phyloP scores from a whole-genome alignment of 176 grass and related monocot genomes.

The Otatea glauca region DNA sequence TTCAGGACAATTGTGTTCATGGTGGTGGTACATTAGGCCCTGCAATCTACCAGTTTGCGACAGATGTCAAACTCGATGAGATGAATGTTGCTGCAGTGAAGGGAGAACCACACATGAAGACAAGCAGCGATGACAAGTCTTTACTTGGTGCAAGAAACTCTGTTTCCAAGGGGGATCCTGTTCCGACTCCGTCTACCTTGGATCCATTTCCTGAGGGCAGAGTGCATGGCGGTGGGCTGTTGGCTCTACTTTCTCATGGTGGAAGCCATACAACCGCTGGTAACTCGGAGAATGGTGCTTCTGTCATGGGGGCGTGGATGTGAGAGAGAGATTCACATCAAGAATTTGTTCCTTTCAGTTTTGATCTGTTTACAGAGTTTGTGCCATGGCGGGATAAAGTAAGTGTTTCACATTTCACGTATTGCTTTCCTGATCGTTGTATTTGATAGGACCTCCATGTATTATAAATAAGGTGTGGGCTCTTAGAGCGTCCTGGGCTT shows the following conservation, averaged over 20 bases:
- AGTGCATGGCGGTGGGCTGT: constrained; percentile 80
- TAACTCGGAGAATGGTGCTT: constrained; percentile 33
- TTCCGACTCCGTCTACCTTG: not conserved
- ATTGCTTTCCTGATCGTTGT: constrained; percentile 28
- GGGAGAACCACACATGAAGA: constrained; percentile 15
- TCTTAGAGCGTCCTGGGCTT: constrained; percentile 21
- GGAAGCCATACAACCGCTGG: constrained; percentile 20
- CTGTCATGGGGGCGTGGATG: constrained; percentile 49
- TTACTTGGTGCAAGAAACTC: not conserved
- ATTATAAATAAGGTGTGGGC: constrained; percentile 44
- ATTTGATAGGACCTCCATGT: constrained; percentile 33
- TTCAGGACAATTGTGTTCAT: constrained; percentile 80
- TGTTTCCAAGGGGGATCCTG: constrained; percentile 2
- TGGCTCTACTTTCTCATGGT: constrained; percentile 62
- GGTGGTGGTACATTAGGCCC: constrained; percentile 66
- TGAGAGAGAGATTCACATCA: constrained; percentile 38
- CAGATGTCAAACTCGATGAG: constrained; percentile 17
- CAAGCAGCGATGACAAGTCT: not conserved
- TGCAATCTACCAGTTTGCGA: constrained; percentile 1
- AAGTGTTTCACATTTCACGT: constrained; percentile 28
- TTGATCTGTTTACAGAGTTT: constrained; percentile 50
- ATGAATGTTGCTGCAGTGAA: constrained; percentile 41
- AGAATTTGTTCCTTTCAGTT: constrained; percentile 37
- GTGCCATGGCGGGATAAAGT: constrained; percentile 24
- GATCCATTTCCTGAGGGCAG: constrained; percentile 67